Conservation (phyloP, 192 early-diverging fungal genomes). For the Linnemannia hyalina region DNA sequence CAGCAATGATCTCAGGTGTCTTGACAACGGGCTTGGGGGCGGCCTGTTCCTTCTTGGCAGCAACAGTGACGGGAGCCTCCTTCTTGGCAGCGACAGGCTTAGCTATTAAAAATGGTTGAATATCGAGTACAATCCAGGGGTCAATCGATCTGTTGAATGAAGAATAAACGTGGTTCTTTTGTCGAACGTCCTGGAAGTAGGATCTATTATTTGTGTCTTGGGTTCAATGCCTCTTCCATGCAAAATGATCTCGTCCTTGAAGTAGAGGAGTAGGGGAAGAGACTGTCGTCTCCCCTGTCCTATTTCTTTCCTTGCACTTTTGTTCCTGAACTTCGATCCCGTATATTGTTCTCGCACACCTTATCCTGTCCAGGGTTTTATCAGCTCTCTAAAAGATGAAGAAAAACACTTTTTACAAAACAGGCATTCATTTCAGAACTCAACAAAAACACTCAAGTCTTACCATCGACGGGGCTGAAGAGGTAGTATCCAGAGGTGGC, state of each 20-base stretch:
- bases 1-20: conserved; percentile 15
- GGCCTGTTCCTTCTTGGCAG: conserved; percentile 12
- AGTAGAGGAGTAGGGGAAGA: background rate
- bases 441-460: background rate
- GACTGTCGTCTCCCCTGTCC: background rate
- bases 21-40: background rate
- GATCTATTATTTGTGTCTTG: too few species aligned
- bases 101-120: background rate
- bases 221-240: too few species aligned
- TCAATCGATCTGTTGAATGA: background rate
- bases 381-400: background rate
- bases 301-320: background rate
- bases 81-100: conserved; percentile 17
- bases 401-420: background rate
- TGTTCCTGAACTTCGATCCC: background rate
- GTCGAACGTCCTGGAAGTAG: too few species aligned
- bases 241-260: too few species aligned
- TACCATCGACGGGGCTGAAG: conserved; percentile 55
- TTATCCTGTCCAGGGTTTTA: too few species aligned
- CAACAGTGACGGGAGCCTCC: conserved; percentile 3
- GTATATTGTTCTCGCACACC: background rate
- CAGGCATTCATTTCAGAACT: too few species aligned
- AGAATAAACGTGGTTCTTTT: background rate
- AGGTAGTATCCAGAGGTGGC: conserved; percentile 55
- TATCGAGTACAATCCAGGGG: background rate